phyloP scores from a whole-genome alignment of 2,329 filamentous ascomycete species.

The Aspergillus brunneoviolaceus region DNA sequence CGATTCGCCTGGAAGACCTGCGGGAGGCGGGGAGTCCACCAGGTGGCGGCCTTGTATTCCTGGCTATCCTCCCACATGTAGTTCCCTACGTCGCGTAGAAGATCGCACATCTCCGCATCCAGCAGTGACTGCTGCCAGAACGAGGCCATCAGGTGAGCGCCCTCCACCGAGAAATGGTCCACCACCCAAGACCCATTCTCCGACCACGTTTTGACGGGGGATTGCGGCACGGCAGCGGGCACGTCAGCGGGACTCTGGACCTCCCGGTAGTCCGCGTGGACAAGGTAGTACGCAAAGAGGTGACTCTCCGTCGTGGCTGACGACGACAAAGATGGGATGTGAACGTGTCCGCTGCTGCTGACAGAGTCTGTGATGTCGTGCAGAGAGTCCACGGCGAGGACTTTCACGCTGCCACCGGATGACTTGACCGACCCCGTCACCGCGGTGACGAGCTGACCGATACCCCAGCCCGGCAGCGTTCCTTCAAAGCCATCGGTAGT shows the following conservation, averaged over 20 bases:
- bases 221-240: background rate
- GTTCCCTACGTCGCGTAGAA: conserved; percentile 1
- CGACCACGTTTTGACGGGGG: background rate
- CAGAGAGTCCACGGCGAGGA: background rate
- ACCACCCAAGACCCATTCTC: conserved; percentile 7
- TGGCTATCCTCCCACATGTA: conserved; percentile 26
- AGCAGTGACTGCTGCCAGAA: conserved; percentile 9
- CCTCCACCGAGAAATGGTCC: conserved; percentile 1
- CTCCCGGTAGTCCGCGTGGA: conserved; percentile 1
- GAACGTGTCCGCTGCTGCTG: background rate
- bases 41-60: conserved; percentile 35
- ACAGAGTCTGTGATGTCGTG: background rate
- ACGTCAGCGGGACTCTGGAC: background rate
- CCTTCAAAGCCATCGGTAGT: background rate
- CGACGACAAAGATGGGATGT: background rate
- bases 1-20: conserved; percentile 29
- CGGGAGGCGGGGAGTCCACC: conserved; percentile 39
- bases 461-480: conserved; percentile 2
- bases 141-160: background rate
- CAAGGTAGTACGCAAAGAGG: background rate
- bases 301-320: background rate
- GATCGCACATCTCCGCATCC: background rate
- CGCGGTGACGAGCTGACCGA: background rate
- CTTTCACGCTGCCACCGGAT: background rate
- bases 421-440: background rate